Percentiles rank a stretch among this genome's conserved stretches.
Evolutionary conservation across 139 green algal species (phyloP).

Genomic region (Chlamydomonas sp.): DNA sequence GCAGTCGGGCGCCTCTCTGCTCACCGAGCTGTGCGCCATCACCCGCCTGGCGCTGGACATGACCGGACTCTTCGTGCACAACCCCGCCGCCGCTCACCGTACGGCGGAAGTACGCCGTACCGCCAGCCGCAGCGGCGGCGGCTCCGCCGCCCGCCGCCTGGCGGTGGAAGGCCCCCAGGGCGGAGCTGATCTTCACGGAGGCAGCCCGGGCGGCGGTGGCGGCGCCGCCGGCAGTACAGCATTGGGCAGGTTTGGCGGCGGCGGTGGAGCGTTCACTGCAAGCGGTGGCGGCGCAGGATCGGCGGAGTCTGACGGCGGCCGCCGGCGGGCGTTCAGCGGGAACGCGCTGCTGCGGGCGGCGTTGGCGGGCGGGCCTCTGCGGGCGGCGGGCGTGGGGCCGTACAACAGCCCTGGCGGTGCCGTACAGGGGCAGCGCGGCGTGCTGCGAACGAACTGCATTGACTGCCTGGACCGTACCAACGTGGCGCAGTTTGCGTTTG

Average conservation of each 20-base stretch:
- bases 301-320: too few relatives aligned
- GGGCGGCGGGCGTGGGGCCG: background rate
- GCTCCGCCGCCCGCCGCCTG: background rate
- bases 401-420: background rate
- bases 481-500: conserved; percentile 89
- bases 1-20: conserved; percentile 65
- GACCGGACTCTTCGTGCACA: conserved; percentile 55
- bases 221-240: too few relatives aligned
- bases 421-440: conserved; percentile 63
- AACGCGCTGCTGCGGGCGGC: background rate
- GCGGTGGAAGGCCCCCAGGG: background rate
- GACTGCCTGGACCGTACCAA: conserved; percentile 98
- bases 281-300: too few relatives aligned
- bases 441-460: conserved; percentile 96
- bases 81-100: conserved; percentile 2
- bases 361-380: background rate
- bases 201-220: too few relatives aligned
- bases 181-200: too few relatives aligned
- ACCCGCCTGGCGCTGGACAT: conserved; percentile 55
- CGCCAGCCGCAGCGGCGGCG: background rate
- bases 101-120: too few relatives aligned
- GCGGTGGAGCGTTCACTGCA: too few relatives aligned
- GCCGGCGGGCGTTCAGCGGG: background rate
- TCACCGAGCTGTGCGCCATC: conserved; percentile 68
- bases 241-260: too few relatives aligned